Conservation (phyloP, 176 grass and related monocot species). For the Hyparrhenia diplandra region DNA sequence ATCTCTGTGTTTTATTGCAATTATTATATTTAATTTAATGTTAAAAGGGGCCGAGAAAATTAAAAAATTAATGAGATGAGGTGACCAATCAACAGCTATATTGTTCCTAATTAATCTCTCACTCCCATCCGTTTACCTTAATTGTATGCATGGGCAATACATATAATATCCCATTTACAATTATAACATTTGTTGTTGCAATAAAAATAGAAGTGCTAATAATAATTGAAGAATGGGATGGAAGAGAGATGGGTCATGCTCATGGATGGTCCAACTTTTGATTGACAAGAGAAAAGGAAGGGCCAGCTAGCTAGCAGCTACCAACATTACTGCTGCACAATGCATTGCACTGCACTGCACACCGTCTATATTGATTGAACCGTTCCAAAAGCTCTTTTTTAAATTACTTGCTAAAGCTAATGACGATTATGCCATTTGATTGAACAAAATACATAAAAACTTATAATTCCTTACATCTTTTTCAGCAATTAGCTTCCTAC, state of each 20-base stretch:
- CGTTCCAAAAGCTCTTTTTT: too few species aligned
- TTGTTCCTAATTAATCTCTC: not conserved
- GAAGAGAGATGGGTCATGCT: not conserved
- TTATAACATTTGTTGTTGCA: too few species aligned
- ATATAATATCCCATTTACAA: too few species aligned
- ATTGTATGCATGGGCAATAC: not conserved
- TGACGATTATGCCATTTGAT: too few species aligned
- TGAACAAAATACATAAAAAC: too few species aligned
- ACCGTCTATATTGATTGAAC: not conserved
- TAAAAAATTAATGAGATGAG: not conserved
- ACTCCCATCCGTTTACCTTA: not conserved
- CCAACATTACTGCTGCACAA: not conserved
- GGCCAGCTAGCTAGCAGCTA: slow-evolving; percentile 3
- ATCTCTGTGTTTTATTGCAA: too few species aligned
- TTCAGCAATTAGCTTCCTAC: too few species aligned
- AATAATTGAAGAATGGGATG: not conserved
- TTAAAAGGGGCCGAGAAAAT: not conserved
- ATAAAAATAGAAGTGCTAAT: not conserved
- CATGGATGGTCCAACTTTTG: slow-evolving; percentile 14
- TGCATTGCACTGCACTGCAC: not conserved
- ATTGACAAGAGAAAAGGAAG: not conserved
- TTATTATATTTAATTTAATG: not conserved
- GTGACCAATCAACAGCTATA: not conserved
- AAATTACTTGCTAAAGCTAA: too few species aligned
- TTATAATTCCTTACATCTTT: too few species aligned